Percentiles rank a stretch among this genome's conserved stretches.
Evolutionary conservation across 2,329 filamentous ascomycete species (phyloP).

Genomic region (Achaetomium macrosporum): DNA sequence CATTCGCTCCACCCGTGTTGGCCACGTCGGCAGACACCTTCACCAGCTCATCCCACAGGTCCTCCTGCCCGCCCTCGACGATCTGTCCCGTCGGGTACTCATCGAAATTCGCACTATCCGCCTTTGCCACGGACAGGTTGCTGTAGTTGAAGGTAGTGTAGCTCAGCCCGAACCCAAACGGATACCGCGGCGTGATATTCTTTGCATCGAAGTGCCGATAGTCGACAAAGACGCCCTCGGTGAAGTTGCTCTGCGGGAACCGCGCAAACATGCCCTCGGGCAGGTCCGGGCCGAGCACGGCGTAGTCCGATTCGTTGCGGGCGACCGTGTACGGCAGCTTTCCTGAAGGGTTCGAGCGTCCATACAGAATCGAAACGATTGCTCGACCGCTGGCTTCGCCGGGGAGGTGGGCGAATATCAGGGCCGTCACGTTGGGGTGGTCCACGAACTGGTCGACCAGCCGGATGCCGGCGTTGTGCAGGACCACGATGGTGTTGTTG

Average conservation of each 20-base stretch:
- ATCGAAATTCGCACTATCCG: constrained; percentile 24
- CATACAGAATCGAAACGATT: constrained; percentile 52
- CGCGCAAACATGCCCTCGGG: constrained; percentile 47
- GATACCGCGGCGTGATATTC: constrained; percentile 45
- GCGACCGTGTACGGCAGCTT: constrained; percentile 58
- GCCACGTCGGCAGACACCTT: constrained; percentile 34
- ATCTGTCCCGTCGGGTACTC: constrained; percentile 37
- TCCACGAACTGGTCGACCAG: constrained; percentile 57
- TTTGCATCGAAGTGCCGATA: constrained; percentile 49
- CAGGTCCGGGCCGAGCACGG: constrained; percentile 35
- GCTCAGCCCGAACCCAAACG: constrained; percentile 52
- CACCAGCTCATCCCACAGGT: constrained; percentile 44
- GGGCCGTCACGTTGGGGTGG: constrained; percentile 57
- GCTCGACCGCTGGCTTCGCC: constrained; percentile 57
- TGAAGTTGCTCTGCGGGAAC: constrained; percentile 47
- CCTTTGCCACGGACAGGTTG: constrained; percentile 34
- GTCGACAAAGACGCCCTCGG: constrained; percentile 47
- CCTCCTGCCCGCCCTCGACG: constrained; percentile 38
- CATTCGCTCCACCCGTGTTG: constrained; percentile 39
- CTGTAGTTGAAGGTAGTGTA: constrained; percentile 50
- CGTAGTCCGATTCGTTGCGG: constrained; percentile 51
- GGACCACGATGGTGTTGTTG: constrained; percentile 56
- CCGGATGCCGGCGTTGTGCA: constrained; percentile 59
- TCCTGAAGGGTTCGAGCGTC: constrained; percentile 50
- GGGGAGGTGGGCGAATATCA: constrained; percentile 59